Percentiles rank a stretch among this genome's conserved stretches.
phyloP scores from a whole-genome alignment of 2,329 filamentous ascomycete species.

The Domatiomyces globalis region DNA sequence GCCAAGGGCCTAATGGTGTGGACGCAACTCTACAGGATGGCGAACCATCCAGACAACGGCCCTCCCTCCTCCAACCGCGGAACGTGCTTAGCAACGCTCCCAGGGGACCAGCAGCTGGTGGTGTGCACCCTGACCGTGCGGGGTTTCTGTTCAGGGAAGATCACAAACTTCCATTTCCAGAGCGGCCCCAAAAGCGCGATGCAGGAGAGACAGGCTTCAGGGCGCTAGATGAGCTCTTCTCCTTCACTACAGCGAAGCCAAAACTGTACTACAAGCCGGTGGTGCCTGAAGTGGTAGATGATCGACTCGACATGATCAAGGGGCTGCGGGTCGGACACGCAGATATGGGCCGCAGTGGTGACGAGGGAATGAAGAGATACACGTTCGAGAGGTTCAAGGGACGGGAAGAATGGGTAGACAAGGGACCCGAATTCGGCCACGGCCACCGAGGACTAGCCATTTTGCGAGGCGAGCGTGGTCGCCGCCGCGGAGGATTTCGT shows the following conservation, averaged over 20 bases:
- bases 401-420: slow-evolving; percentile 49
- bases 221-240: slow-evolving; percentile 47
- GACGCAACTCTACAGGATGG: slow-evolving; percentile 44
- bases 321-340: slow-evolving; percentile 25
- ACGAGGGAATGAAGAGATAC: slow-evolving; percentile 52
- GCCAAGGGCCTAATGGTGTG: slow-evolving; percentile 42
- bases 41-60: slow-evolving; percentile 12
- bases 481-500: slow-evolving; percentile 11
- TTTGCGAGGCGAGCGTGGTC: slow-evolving; percentile 24
- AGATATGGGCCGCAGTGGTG: slow-evolving; percentile 23
- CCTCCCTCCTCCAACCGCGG: slow-evolving; percentile 2
- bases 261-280: slow-evolving; percentile 55
- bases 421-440: slow-evolving; percentile 52
- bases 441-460: slow-evolving; percentile 18
- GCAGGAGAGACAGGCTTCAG: slow-evolving; percentile 33
- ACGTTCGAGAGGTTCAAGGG: slow-evolving; percentile 49
- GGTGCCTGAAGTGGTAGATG: slow-evolving; percentile 46
- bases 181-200: slow-evolving; percentile 6
- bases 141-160: slow-evolving; percentile 6
- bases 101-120: neutral
- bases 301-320: slow-evolving; percentile 49
- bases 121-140: slow-evolving; percentile 12
- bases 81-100: slow-evolving; percentile 1
- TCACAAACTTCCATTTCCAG: slow-evolving; percentile 4
- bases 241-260: slow-evolving; percentile 46